Evolutionary conservation across 2,329 filamentous ascomycete species (phyloP), one percentile per base, ranked within the genome.

Genomic region (Stachybotrys echinatus): DNA sequence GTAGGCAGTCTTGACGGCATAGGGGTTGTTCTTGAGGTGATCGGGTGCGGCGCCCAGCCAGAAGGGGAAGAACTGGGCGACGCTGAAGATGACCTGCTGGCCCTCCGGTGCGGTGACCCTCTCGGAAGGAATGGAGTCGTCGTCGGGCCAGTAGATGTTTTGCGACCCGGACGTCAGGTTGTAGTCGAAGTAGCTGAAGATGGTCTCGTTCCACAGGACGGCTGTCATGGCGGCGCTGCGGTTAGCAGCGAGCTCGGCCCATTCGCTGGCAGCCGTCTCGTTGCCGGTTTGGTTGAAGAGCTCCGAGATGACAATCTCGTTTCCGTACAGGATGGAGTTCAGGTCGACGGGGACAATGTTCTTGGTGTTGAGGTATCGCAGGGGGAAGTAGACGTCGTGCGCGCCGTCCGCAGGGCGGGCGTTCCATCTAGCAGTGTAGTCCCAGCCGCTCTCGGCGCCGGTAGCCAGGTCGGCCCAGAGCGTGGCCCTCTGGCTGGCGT

Each of bases 141-240:
- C 79, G 8, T 64, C 62, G 2, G 75, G 72, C 14, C 80, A 68
- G 58, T 76, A 85, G 31, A 79, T 65, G 55, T 81, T 74, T 53
- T 85, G 83, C 1, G 72, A 64, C 10, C 63, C 66, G 0, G 80
- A 80, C 0, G 82, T 87, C 23, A 83, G 53, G 67, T 87, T 88
- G 70, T 80, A 87, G 71, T 88, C 84, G 59, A 87, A 87, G 70
- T 85, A 88, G 64, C 75, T 76, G 64, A 70, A 79, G 52, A 81
- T 73, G 6, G 78, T 81, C 23, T 75, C 67, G 63, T 85, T 85
- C 84, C 84, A 88, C 65, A 87, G 72, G 43, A 87, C 64, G 1
- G 74, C 70, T 45, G 78, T 77, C 76, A 88, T 87, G 54, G 81
- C 83, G 42, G 77, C 73, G 62, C 79, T 81, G 52, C 84, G 77